Evolutionary conservation across 768 basidiomycete species (phyloP).

Genomic region (Psilocybe subaeruginosa): DNA sequence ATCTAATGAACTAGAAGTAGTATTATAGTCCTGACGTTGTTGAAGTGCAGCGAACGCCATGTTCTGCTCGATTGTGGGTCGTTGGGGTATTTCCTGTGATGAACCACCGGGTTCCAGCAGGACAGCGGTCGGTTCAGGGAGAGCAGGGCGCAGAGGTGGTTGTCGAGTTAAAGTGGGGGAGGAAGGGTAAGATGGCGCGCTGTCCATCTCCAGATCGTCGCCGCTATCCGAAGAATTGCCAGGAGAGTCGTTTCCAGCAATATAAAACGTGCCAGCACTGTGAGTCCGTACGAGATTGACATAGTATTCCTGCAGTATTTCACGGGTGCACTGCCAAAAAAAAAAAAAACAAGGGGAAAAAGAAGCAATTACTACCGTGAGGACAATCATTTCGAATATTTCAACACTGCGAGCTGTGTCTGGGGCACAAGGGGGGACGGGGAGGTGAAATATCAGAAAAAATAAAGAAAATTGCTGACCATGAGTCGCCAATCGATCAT

Average conservation of each 20-base stretch:
- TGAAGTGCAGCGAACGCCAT: conserved; percentile 80
- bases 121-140: conserved; percentile 43
- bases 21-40: conserved; percentile 41
- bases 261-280: conserved; percentile 58
- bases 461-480: conserved; percentile 58
- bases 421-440: conserved; percentile 12
- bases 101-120: conserved; percentile 41
- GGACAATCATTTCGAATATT: background rate
- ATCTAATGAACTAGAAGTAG: conserved; percentile 4
- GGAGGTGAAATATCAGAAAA: conserved; percentile 16
- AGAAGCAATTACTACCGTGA: conserved; percentile 28
- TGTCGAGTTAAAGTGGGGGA: conserved; percentile 45
- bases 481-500: conserved; percentile 94
- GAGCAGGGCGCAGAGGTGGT: conserved; percentile 26
- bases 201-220: conserved; percentile 56
- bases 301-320: conserved; percentile 92
- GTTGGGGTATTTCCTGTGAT: conserved; percentile 46
- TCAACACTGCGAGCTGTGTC: background rate
- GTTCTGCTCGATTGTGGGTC: conserved; percentile 80
- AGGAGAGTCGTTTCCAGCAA: conserved; percentile 48
- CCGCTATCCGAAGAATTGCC: conserved; percentile 49
- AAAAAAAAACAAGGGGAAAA: conserved; percentile 22
- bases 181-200: conserved; percentile 51
- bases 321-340: conserved; percentile 76
- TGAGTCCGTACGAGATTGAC: conserved; percentile 90